Evolutionary conservation across 2,329 filamentous ascomycete species (phyloP), one percentile per base, ranked within the genome.

Genomic region (Paraconiothyrium brasiliense): DNA sequence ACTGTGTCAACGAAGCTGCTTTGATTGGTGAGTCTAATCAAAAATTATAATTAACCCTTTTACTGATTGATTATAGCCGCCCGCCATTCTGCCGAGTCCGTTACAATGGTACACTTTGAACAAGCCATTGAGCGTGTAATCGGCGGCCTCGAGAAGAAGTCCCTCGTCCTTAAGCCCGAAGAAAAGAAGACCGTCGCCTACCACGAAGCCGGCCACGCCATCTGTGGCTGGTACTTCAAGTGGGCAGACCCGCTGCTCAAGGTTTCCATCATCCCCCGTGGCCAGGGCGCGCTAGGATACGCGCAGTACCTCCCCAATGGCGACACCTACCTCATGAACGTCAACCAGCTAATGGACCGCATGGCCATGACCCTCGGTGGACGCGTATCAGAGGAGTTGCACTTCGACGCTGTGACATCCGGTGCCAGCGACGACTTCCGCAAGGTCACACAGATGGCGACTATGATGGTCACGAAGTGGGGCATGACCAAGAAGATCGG

Each of bases 281-380:
- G 94, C 59, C 92, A 95, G 78, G 95, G 93, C 39, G 93, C 94
- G 30, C 85, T 99, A 16, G 95, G 95, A 9, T 99, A 99, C 76
- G 95, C 95, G 1, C 95, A 99, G 80, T 98, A 98, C 78, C 86
- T 99, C n/a, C 95, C 95, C 0, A 86, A 90, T 24, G 89, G 90
- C 59, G 95, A 99, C 76, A 93, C 92, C 9, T 98, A 98, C 79
- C 87, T 99, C 66, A 95, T 99, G 94, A 97, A 91, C 75, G 90
- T 92, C 66, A 90, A 94, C 77, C 95, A 99, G 81, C 85, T 99
- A 46, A 97, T 98, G 92, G 95, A 99, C 79, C 93, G 95, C 70
- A 99, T 99, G 95, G 95, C 95, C 67, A 99, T 99, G 95, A 97
- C 94, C 2, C 89, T 99, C 58, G 95, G 94, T 70, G 95, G 95